A percentile compares a stretch with the other conserved stretches of the same genome.
Evolutionary conservation across 2,329 filamentous ascomycete species (phyloP).

Genomic region (Elsinoe arachidis): DNA sequence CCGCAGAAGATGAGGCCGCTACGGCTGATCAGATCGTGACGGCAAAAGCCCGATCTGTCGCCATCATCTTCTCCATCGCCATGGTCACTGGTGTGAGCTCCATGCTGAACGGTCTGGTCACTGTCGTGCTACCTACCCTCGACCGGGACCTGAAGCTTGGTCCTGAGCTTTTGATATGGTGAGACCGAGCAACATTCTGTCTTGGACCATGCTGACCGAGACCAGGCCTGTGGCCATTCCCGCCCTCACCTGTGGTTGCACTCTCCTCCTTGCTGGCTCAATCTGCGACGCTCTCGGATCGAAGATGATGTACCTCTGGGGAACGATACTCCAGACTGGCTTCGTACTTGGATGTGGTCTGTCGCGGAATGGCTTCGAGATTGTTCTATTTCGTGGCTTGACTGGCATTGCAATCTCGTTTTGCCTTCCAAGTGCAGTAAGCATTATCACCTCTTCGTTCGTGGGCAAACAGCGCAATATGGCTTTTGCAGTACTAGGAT

Average conservation of each 20-base stretch:
- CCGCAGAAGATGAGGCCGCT: background rate
- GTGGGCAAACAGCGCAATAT: constrained; percentile 43
- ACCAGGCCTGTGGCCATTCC: constrained; percentile 24
- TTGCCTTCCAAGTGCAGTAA: constrained; percentile 30
- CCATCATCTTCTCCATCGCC: constrained; percentile 22
- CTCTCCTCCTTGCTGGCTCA: constrained; percentile 42
- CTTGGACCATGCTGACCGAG: background rate
- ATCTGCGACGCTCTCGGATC: constrained; percentile 44
- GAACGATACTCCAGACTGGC: constrained; percentile 35
- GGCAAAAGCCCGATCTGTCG: constrained; percentile 19
- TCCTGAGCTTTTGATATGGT: constrained; percentile 22
- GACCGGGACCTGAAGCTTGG: constrained; percentile 28
- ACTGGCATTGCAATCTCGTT: constrained; percentile 14
- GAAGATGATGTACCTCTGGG: constrained; percentile 38
- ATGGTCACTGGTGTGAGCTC: constrained; percentile 21
- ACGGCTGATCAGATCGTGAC: background rate
- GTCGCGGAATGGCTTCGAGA: constrained; percentile 24
- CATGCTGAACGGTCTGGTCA: constrained; percentile 32
- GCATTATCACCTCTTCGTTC: constrained; percentile 41
- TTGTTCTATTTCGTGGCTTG: constrained; percentile 17
- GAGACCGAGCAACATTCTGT: background rate
- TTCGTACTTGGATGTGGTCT: constrained; percentile 38
- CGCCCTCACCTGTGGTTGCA: constrained; percentile 38
- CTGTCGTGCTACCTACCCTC: constrained; percentile 36
- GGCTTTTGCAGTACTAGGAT: constrained; percentile 44